These are phyloP conservation scores for Suhomyces canberraensis DNA, from an alignment of 805 yeast species.

Conservation along the genomic window DNA sequence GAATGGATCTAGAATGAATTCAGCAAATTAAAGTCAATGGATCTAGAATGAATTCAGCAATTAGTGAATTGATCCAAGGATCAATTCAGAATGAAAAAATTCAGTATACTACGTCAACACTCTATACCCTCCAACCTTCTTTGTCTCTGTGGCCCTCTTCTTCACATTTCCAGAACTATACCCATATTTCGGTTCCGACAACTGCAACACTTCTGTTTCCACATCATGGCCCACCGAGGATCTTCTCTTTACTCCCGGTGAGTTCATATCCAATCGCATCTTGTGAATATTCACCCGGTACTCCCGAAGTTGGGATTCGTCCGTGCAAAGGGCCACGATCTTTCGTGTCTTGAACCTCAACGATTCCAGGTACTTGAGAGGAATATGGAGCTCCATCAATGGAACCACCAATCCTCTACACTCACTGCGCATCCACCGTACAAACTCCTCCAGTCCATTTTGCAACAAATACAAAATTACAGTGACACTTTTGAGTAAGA, in stretches of 20 bases:
- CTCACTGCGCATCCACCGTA: constrained; percentile 37
- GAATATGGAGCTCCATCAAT: constrained; percentile 10
- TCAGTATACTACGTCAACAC: too few relatives aligned
- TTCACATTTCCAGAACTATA: too few relatives aligned
- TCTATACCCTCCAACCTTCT: too few relatives aligned
- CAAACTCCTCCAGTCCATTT: constrained; percentile 52
- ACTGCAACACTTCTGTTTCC: constrained; percentile 17
- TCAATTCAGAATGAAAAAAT: too few relatives aligned
- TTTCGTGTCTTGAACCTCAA: constrained; percentile 37
- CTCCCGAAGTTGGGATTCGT: constrained; percentile 29
- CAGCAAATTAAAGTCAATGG: too few relatives aligned
- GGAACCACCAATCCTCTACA: constrained; percentile 16
- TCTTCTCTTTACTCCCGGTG: constrained; percentile 29
- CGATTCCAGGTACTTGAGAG: constrained; percentile 21
- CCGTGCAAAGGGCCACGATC: constrained; percentile 27
- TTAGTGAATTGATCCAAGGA: too few relatives aligned
- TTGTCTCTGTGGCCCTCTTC: too few relatives aligned
- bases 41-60: too few relatives aligned
- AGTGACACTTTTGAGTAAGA: constrained; percentile 48
- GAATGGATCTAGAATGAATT: too few relatives aligned
- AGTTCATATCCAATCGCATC: constrained; percentile 40
- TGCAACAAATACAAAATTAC: constrained; percentile 49
- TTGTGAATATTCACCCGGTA: constrained; percentile 43
- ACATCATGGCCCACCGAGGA: constrained; percentile 4
- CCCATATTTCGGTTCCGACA: not conserved